Conservation (phyloP, 352 stramenopile genomes). For the Aphanomyces cochlioides region DNA sequence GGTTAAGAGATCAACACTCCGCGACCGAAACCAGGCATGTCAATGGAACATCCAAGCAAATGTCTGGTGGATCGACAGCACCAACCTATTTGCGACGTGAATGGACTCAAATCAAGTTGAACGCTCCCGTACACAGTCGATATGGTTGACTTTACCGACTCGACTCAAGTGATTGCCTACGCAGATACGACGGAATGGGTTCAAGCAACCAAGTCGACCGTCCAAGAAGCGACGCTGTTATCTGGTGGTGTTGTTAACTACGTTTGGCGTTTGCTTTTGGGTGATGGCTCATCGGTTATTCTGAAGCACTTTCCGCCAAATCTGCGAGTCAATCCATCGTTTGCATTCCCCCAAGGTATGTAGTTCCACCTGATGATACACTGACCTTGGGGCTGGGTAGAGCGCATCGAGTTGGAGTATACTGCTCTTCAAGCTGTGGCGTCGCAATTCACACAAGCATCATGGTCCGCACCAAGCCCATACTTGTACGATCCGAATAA, state of each 20-base stretch:
- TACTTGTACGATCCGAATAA: background rate
- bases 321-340: background rate
- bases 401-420: conserved; percentile 4
- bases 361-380: background rate
- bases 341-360: background rate
- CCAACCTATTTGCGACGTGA: no score
- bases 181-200: background rate
- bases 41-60: no score
- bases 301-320: conserved; percentile 8
- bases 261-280: conserved; percentile 18
- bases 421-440: background rate
- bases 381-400: background rate
- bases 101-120: no score
- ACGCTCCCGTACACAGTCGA: no score
- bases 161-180: background rate
- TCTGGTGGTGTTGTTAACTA: conserved; percentile 18
- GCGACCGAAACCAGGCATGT: no score
- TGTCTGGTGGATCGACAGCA: no score
- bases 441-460: background rate
- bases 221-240: background rate
- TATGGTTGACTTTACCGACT: background rate
- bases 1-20: no score
- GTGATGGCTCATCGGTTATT: background rate
- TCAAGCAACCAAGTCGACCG: background rate
- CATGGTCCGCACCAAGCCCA: conserved; percentile 4